These are phyloP conservation scores for Penicillium oxalicum DNA, from an alignment of 2,329 filamentous ascomycete species.

Conservation along the genomic window DNA sequence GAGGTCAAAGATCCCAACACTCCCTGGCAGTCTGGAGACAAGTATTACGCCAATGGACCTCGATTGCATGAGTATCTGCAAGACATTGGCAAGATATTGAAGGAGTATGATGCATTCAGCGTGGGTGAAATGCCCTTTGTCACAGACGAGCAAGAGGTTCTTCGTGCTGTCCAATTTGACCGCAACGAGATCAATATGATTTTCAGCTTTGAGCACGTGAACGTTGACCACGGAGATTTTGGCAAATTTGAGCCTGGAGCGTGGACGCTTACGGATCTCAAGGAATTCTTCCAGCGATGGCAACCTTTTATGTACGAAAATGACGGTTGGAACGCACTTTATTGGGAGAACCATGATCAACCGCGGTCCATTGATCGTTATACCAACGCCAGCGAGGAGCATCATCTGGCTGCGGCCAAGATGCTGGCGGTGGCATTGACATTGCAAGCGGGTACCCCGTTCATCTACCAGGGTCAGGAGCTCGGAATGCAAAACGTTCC, in stretches of 20 bases:
- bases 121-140: constrained; percentile 57
- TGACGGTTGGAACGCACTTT: constrained; percentile 60
- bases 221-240: constrained; percentile 49
- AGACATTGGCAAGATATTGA: constrained; percentile 49
- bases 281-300: constrained; percentile 52
- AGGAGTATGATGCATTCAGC: constrained; percentile 53
- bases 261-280: constrained; percentile 50
- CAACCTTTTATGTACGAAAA: constrained; percentile 55
- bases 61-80: constrained; percentile 53
- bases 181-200: constrained; percentile 63
- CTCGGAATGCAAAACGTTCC: constrained; percentile 62
- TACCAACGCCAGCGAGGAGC: constrained; percentile 45
- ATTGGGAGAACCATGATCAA: constrained; percentile 63
- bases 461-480: constrained; percentile 66
- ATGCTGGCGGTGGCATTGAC: constrained; percentile 54
- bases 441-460: constrained; percentile 57
- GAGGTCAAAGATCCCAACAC: constrained; percentile 27
- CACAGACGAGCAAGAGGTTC: constrained; percentile 44
- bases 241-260: constrained; percentile 46
- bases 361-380: constrained; percentile 55
- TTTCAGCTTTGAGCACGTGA: constrained; percentile 65
- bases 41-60: constrained; percentile 52
- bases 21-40: constrained; percentile 33
- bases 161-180: constrained; percentile 51
- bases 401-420: constrained; percentile 51